phyloP scores from a whole-genome alignment of 2,329 filamentous ascomycete species.

The Leptographium radiaticola region DNA sequence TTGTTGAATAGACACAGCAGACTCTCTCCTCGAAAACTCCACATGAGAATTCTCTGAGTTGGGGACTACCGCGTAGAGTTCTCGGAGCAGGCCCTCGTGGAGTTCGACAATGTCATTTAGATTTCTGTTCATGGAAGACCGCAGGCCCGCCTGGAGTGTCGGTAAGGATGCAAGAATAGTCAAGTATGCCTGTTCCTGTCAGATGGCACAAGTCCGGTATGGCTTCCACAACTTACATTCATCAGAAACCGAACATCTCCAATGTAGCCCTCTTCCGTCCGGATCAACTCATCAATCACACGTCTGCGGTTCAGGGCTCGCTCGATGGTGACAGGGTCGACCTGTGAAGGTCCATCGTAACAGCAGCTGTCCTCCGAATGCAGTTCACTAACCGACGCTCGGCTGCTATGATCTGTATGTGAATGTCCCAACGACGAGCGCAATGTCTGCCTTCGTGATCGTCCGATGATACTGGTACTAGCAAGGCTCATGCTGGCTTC shows the following conservation, averaged over 20 bases:
- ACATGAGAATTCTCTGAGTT: conserved; percentile 48
- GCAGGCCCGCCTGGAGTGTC: conserved; percentile 47
- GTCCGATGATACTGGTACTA: conserved; percentile 54
- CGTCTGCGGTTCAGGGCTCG: conserved; percentile 64
- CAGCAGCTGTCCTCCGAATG: conserved; percentile 53
- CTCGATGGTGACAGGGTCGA: conserved; percentile 58
- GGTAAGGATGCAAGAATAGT: conserved; percentile 62
- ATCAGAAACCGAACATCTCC: conserved; percentile 75
- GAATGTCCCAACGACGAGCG: conserved; percentile 44
- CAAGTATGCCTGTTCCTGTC: conserved; percentile 48
- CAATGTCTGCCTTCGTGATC: conserved; percentile 39
- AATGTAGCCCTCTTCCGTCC: conserved; percentile 80
- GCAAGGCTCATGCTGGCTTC: conserved; percentile 69
- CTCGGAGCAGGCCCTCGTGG: conserved; percentile 68
- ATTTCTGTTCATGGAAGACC: conserved; percentile 65
- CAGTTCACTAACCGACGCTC: conserved; percentile 45
- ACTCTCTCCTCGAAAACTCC: conserved; percentile 15
- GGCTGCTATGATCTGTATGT: conserved; percentile 49
- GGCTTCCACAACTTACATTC: conserved; percentile 44
- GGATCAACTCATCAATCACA: conserved; percentile 73
- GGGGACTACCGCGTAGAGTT: conserved; percentile 59
- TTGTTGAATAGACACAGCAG: conserved; percentile 1
- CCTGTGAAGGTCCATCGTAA: conserved; percentile 34
- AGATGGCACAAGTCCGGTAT: not conserved
- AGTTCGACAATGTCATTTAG: conserved; percentile 67